These are phyloP conservation scores for Penicillium sp. DNA, from an alignment of 2,329 filamentous ascomycete species.

Conservation along the genomic window DNA sequence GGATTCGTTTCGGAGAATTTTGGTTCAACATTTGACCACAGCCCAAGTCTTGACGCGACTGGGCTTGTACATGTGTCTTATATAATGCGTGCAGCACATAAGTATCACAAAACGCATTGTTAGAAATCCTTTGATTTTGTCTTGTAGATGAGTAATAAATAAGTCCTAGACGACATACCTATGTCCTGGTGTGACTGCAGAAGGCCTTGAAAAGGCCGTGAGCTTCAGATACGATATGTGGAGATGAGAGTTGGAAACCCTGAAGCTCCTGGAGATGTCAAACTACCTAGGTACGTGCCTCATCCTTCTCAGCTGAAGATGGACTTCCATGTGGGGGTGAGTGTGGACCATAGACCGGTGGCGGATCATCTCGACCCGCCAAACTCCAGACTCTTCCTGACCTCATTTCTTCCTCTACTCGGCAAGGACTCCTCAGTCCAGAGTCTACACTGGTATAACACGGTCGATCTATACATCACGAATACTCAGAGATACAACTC, in stretches of 20 bases:
- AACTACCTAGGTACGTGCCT: too few species aligned
- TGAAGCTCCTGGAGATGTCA: too few species aligned
- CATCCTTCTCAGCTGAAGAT: not conserved
- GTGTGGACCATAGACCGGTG: constrained; percentile 8
- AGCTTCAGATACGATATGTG: too few species aligned
- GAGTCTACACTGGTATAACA: not conserved
- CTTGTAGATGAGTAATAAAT: not conserved
- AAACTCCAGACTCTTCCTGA: constrained; percentile 17
- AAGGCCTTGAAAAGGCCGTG: too few species aligned
- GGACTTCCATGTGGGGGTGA: constrained; percentile 3
- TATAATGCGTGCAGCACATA: constrained; percentile 16
- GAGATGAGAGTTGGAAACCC: too few species aligned
- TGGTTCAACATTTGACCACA: constrained; percentile 3
- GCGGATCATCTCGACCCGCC: constrained; percentile 23
- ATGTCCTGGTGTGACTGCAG: too few species aligned
- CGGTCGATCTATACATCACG: not conserved
- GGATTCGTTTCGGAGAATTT: constrained; percentile 4
- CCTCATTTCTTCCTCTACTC: not conserved
- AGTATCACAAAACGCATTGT: constrained; percentile 13
- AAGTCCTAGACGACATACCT: not conserved
- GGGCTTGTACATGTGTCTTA: constrained; percentile 18
- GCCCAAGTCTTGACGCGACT: constrained; percentile 12
- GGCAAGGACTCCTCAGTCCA: not conserved
- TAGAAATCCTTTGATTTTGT: not conserved
- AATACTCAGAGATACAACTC: not conserved